Conservation (phyloP, 495 filamentous ascomycete species). For the Platismatia glauca region DNA sequence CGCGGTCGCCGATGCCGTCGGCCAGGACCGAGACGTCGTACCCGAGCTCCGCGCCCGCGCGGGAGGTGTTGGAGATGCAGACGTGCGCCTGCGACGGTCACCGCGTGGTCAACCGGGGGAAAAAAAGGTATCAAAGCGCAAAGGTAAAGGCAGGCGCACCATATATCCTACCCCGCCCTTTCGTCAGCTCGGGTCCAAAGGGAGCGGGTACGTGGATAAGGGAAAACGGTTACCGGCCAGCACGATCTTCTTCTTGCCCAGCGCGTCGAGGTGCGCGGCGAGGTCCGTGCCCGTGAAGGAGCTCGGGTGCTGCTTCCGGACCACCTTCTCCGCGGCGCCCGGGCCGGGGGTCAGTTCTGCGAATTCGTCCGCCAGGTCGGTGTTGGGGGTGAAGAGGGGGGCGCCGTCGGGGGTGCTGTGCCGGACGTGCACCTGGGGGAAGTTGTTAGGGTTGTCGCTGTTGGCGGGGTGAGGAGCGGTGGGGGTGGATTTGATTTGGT, state of each 20-base stretch:
- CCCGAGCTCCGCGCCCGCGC: slow-evolving; percentile 45
- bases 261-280: slow-evolving; percentile 30
- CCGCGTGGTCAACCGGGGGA: too few species aligned
- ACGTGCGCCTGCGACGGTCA: slow-evolving; percentile 40
- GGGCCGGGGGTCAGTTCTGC: slow-evolving; percentile 34
- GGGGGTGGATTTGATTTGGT: too few species aligned
- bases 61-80: slow-evolving; percentile 51
- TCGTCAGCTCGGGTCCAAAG: neutral
- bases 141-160: slow-evolving; percentile 12
- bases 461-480: too few species aligned
- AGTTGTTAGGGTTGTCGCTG: too few species aligned
- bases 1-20: slow-evolving; percentile 50
- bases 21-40: slow-evolving; percentile 49
- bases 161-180: slow-evolving; percentile 11
- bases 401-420: slow-evolving; percentile 47
- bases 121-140: too few species aligned
- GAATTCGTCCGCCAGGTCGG: slow-evolving; percentile 44
- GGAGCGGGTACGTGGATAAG: neutral
- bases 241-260: slow-evolving; percentile 41
- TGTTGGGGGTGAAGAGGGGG: slow-evolving; percentile 51
- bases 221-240: slow-evolving; percentile 34
- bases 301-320: slow-evolving; percentile 40
- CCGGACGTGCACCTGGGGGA: slow-evolving; percentile 35
- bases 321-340: slow-evolving; percentile 34
- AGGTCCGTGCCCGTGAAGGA: slow-evolving; percentile 42